Evolutionary conservation across 1,139 yeast genomes (phyloP), one percentile per base, ranked within the genome.

Genomic region (Yamadazyma songkhlaensis): DNA sequence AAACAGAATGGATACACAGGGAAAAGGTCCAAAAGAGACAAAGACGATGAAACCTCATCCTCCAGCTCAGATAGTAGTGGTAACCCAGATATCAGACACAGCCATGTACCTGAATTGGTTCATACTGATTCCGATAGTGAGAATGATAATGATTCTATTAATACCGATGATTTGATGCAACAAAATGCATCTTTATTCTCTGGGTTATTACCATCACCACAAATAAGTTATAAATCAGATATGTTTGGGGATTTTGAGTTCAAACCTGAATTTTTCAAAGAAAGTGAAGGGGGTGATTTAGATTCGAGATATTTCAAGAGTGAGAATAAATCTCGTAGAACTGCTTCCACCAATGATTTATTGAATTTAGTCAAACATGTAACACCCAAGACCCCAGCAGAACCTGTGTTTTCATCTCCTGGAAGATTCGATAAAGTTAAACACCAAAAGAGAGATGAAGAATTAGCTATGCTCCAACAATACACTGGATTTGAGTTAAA

Each of bases 151-250:
- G 48, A 48, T 12, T 57, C 67, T 1, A 46, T 62, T 27, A 49
- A 62, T 41, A 64, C 67, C 4, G 64, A 59, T 13, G 62, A 59
- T 39, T 48, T 64, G 25, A 54, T 62, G 53, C 59, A 59, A 35
- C 62, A 60, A 24, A 60, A 62, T 39, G 60, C 59, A 4, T 61
- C 68, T 2, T 46, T 63, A 9, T 52, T 54, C 29, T 62, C 71
- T 0, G 71, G 58, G 9, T 42, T 61, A 7, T 50, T 66, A 11
- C 72, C 72, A 1, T 66, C 72, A 1, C 72, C 72, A 3, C 72
- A 66, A 45, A 62, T 66, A 13, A 64, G 71, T 39, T 59, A 60
- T 32, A 47, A 61, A 11, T 60, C 67, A 1, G 58, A 60, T 25
- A 51, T 60, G 21, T 60, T 62, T 42, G 66, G 64, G 4, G 50